Conservation (phyloP, 1,284 basidiomycete species). For the Sporisorium sorghi region DNA sequence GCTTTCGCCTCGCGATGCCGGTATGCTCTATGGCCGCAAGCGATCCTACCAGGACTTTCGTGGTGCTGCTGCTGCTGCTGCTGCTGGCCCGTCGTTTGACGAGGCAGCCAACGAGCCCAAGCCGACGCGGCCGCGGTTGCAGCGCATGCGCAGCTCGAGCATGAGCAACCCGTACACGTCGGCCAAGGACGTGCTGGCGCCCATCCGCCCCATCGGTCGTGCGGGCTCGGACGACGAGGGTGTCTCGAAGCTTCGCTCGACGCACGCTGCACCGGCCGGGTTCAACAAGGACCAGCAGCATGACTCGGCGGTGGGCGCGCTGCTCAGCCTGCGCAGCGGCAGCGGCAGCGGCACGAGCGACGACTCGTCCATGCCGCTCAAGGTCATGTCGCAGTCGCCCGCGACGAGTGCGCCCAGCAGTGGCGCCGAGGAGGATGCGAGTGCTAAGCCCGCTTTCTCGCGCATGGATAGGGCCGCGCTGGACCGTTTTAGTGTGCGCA, state of each 20-base stretch:
- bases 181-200: constrained; percentile 25
- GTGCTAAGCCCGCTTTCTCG: constrained; percentile 29
- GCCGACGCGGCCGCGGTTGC: constrained; percentile 25
- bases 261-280: constrained; percentile 14
- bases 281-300: constrained; percentile 36
- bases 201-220: constrained; percentile 30
- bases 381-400: constrained; percentile 15
- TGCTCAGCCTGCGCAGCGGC: constrained; percentile 47
- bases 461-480: constrained; percentile 44
- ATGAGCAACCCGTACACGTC: constrained; percentile 22
- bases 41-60: constrained; percentile 42
- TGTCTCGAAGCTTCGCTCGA: constrained; percentile 40
- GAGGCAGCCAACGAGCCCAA: constrained; percentile 12
- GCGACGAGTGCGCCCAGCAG: constrained; percentile 24
- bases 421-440: constrained; percentile 14
- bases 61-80: constrained; percentile 4
- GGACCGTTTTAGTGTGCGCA: constrained; percentile 44
- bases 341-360: constrained; percentile 41
- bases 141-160: constrained; percentile 50
- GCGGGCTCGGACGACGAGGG: constrained; percentile 44
- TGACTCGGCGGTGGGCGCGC: constrained; percentile 47
- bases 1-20: constrained; percentile 5
- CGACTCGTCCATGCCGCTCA: constrained; percentile 10
- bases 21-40: constrained; percentile 32
- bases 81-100: constrained; percentile 7